These are phyloP conservation scores for Xylaria palmicola DNA, from an alignment of 495 filamentous ascomycete genomes.

Conservation along the genomic window DNA sequence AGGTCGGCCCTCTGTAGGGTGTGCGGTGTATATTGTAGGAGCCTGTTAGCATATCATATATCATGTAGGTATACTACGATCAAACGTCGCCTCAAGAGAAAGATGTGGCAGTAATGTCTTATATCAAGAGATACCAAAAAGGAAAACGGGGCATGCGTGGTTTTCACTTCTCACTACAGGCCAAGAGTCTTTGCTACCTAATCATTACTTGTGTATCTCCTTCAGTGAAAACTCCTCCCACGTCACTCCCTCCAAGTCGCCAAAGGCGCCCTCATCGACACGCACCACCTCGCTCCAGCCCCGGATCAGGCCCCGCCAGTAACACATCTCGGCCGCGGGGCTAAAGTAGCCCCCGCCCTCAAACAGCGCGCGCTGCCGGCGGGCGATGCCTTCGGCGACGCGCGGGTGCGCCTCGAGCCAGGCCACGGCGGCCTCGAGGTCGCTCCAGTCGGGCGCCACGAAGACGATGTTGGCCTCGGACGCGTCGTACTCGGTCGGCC, in stretches of 20 bases:
- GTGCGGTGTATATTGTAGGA: constrained; percentile 12
- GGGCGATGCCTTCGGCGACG: constrained; percentile 49
- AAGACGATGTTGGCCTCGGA: constrained; percentile 52
- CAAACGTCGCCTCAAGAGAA: background rate
- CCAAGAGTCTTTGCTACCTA: background rate
- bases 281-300: constrained; percentile 46
- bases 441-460: constrained; percentile 52
- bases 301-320: constrained; percentile 51
- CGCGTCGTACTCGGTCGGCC: constrained; percentile 38
- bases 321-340: constrained; percentile 52
- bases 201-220: constrained; percentile 26
- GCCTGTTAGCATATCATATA: background rate
- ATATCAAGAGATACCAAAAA: background rate
- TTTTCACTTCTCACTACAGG: background rate
- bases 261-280: constrained; percentile 33
- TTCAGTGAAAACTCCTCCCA: constrained; percentile 45
- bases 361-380: constrained; percentile 45
- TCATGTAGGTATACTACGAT: constrained; percentile 5
- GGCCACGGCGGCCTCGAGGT: constrained; percentile 43
- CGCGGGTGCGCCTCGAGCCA: constrained; percentile 45
- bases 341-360: constrained; percentile 47
- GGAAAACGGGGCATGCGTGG: background rate
- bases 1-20: background rate
- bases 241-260: constrained; percentile 33
- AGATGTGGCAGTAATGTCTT: constrained; percentile 10